Percentiles rank a stretch among this genome's conserved stretches.
These are phyloP conservation scores for Hebeloma cylindrosporum DNA, from an alignment of 768 basidiomycete species.

Conservation along the genomic window DNA sequence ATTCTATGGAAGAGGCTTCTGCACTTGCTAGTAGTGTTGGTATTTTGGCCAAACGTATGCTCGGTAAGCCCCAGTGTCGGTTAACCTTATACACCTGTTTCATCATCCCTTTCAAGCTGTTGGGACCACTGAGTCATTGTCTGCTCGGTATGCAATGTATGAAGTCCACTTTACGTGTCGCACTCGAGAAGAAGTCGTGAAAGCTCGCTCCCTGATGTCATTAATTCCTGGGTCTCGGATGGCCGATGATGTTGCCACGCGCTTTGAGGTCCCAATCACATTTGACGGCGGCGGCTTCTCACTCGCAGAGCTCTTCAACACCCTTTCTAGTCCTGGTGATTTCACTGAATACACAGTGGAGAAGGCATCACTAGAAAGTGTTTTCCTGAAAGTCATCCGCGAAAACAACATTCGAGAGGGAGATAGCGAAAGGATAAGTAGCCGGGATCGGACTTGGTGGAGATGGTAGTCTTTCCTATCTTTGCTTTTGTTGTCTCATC, in stretches of 20 bases:
- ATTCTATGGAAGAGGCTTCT: conserved; percentile 85
- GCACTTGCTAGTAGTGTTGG: conserved; percentile 76
- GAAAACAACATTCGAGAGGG: conserved; percentile 59
- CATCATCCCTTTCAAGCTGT: conserved; percentile 44
- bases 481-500: no score
- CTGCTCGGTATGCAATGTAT: conserved; percentile 68
- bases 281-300: conserved; percentile 46
- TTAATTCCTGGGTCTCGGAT: conserved; percentile 58
- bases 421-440: conserved; percentile 20
- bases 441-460: conserved; percentile 11
- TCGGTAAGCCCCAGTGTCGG: conserved; percentile 43
- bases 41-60: conserved; percentile 68
- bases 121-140: conserved; percentile 63
- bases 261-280: conserved; percentile 77
- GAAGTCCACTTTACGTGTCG: conserved; percentile 76
- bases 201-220: conserved; percentile 61
- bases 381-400: conserved; percentile 71
- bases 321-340: conserved; percentile 50
- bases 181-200: conserved; percentile 56
- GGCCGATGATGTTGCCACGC: conserved; percentile 74
- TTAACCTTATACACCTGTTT: background rate
- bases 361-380: conserved; percentile 65
- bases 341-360: conserved; percentile 71
- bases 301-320: conserved; percentile 57
- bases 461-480: conserved; percentile 10